These are phyloP conservation scores for Cladosporium phlei DNA, from an alignment of 2,329 filamentous ascomycete genomes.

Conservation along the genomic window DNA sequence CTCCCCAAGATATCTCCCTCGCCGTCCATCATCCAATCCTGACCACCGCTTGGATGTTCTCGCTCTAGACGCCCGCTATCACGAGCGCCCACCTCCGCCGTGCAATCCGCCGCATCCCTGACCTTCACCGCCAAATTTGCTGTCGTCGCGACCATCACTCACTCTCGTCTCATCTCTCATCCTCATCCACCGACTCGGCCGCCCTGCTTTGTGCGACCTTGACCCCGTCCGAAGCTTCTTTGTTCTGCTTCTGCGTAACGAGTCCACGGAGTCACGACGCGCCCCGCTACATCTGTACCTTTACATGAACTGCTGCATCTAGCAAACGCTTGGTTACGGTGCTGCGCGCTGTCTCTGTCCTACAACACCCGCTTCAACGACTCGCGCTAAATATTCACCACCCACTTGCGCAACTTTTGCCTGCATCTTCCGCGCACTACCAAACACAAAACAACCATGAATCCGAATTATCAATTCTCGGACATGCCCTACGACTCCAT, in stretches of 20 bases:
- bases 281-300: conserved; percentile 1
- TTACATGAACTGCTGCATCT: conserved; percentile 2
- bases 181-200: background rate
- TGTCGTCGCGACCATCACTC: too few species aligned
- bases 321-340: conserved; percentile 1
- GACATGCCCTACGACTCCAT: conserved; percentile 72
- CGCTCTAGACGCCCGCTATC: conserved; percentile 3
- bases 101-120: too few species aligned
- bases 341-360: conserved; percentile 7
- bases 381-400: conserved; percentile 4
- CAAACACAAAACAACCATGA: too few species aligned
- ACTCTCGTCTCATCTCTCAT: background rate
- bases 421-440: conserved; percentile 1
- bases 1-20: conserved; percentile 6
- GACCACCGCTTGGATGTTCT: conserved; percentile 10
- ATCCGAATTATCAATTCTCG: conserved; percentile 32
- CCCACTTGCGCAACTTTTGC: background rate
- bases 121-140: too few species aligned
- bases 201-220: background rate
- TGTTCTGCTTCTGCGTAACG: conserved; percentile 12
- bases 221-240: conserved; percentile 2
- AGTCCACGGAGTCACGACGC: conserved; percentile 10
- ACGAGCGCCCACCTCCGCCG: conserved; percentile 1
- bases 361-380: conserved; percentile 12
- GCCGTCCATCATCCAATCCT: background rate